Evolutionary conservation across 495 filamentous ascomycete species (phyloP), one percentile per base, ranked within the genome.

Genomic region (Penicillium fimorum): DNA sequence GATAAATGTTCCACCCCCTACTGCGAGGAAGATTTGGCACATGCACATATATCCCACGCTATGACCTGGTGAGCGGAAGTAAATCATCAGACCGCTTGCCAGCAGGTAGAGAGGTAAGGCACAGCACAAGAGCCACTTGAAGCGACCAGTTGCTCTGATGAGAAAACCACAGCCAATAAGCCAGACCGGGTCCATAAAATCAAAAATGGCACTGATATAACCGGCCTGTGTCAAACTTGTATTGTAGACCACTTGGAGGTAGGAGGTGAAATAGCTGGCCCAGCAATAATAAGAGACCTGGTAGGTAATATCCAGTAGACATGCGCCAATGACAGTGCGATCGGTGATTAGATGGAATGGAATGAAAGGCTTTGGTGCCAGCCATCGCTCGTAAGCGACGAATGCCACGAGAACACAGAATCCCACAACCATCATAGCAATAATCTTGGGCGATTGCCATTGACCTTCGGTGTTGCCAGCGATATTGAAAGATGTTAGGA

Each of bases 1-100:
- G 50, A 90, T 66, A 11, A 85, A 65, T 2, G 78, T 82, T 18
- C 83, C 82, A 12, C 84, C 86, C 11, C 77, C 76, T 37, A 91
- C 76, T 33, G 85, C 82, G 56, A 90, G 86, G 70, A 89, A 83
- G 61, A 91, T 87, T 66, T 90, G 85, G 62, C 80, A 85, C 82
- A 90, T 87, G 69, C 88, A 73, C 49, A 91, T 74, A 66, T 85
- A 88, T 25, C 85, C 87, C 32, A 89, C 70, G 48, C 75, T 62
- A 29, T 69, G 70, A 51, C 76, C 71, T 42, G 82, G 75, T 27
- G 82, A 77, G 32, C 87, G 84, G 78, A 89, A 90, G 55, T 73
- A 79, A 61, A 77, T 88, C 81, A 89, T 82, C 45, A 88, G 80
- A 10, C 85, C 81, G 11, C 57, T 61, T 7, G 67, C 80, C 17